Evolutionary conservation across 768 basidiomycete genomes (phyloP), one percentile per base, ranked within the genome.

Genomic region (Boletus sp.): DNA sequence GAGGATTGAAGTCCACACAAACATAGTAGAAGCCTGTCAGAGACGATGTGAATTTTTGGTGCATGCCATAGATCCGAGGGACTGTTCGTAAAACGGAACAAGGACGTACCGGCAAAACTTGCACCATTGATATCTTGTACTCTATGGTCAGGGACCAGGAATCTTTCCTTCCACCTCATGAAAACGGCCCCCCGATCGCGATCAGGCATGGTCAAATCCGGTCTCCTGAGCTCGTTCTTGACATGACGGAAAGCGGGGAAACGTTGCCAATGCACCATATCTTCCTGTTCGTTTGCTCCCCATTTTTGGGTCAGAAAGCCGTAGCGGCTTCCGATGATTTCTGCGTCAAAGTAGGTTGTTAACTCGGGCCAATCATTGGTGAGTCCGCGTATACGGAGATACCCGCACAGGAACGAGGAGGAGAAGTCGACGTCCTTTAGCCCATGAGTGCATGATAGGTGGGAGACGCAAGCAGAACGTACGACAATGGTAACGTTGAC

Each of bases 91-190:
- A 44, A 58, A 53, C 44, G 57, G 55, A 42, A 42, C 36, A 47
- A 45, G 46, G 17, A 77, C 83, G 70, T 63, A 92, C 93, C 94
- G 66, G 94, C 94, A 72, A 95, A 97, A 70, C 91, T 93, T 20
- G 94, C 94, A 44, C 94, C 94, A 65, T 85, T 92, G 74, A 98
- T 96, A 71, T 95, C 92, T 71, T 91, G 86, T 32, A 96, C 91
- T 57, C 87, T 84, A 75, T 95, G 92, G 71, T 95, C 92, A 3
- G 94, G 94, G n/a, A 98, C 91, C 52, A 98, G 77, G 73, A 97
- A 98, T 66, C 87, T 80, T 75, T 98, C 96, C 75, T 98, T 98
- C 90, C 94, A 95, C 58, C 96, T 80, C 89, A 98, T 93, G 71
- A 98, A 98, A 32, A 94, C 85, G 28, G 88, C 88, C 1, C 88